Conservation (phyloP, 164 flowering plant genomes). For the Dillenia suffruticosa region DNA sequence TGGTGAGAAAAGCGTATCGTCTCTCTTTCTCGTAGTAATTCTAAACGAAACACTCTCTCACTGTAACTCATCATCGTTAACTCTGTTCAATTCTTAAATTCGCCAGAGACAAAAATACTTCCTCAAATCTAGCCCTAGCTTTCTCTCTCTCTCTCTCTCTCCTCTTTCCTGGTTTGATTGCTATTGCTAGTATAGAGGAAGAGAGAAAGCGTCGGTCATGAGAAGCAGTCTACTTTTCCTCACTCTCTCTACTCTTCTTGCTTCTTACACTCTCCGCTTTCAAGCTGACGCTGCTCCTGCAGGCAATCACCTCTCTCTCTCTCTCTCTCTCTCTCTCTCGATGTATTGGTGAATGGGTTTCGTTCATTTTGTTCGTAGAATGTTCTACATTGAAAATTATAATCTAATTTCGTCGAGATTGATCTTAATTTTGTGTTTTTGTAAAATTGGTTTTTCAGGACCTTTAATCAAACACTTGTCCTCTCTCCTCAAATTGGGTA, state of each 20-base stretch:
- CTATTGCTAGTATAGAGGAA: background rate
- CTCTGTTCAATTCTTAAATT: too few relatives aligned
- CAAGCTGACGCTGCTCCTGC: conserved; percentile 73
- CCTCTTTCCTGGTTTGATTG: background rate
- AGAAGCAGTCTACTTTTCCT: conserved; percentile 31
- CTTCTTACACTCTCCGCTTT: conserved; percentile 25
- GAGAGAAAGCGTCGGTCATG: conserved; percentile 27
- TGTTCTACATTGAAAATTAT: background rate
- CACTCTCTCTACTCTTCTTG: conserved; percentile 23
- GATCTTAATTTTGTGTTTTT: background rate
- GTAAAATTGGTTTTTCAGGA: conserved; percentile 32
- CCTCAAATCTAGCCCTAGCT: background rate
- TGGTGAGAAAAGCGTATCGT: too few relatives aligned
- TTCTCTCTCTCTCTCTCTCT: background rate
- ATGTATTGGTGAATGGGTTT: conserved; percentile 13
- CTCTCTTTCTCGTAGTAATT: too few relatives aligned
- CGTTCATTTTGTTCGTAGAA: background rate
- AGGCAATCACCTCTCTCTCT: conserved; percentile 26
- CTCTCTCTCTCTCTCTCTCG: conserved; percentile 5
- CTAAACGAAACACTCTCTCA: too few relatives aligned
- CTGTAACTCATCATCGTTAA: too few relatives aligned
- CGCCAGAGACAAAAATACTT: background rate
- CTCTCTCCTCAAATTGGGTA: conserved; percentile 72
- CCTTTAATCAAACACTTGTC: conserved; percentile 71
- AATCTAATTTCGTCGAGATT: too few relatives aligned